Evolutionary conservation across 305 asterid species (phyloP).

Genomic region (Vinca major): DNA sequence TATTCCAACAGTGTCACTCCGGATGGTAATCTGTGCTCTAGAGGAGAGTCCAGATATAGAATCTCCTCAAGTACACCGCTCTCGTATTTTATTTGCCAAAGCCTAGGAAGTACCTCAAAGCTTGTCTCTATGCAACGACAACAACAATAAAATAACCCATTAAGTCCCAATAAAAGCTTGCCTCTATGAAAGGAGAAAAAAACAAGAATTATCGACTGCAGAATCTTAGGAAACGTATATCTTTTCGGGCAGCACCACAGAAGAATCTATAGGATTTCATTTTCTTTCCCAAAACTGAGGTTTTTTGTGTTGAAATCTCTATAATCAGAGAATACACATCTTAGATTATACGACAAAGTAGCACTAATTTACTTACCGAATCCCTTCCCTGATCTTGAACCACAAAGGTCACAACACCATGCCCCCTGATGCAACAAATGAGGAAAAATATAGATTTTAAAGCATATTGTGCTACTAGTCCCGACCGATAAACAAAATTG

Average conservation of each 20-base stretch:
- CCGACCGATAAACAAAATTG: not conserved
- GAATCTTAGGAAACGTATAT: not conserved
- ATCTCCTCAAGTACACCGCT: slow-evolving; percentile 49
- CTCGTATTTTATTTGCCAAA: slow-evolving; percentile 40
- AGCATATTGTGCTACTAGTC: not conserved
- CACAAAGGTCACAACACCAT: slow-evolving; percentile 51
- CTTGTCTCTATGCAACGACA: slow-evolving; percentile 36
- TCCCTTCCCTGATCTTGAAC: slow-evolving; percentile 46
- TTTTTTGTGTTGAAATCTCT: not conserved
- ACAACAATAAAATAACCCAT: too few relatives aligned
- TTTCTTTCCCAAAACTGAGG: not conserved
- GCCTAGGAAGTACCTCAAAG: slow-evolving; percentile 42
- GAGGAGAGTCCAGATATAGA: slow-evolving; percentile 41
- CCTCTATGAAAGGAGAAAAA: slow-evolving; percentile 32
- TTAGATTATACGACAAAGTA: not conserved
- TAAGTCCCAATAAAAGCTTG: slow-evolving; percentile 14
- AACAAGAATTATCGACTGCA: not conserved
- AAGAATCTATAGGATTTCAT: not conserved
- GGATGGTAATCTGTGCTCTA: slow-evolving; percentile 21
- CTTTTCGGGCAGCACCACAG: not conserved
- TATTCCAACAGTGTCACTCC: slow-evolving; percentile 41
- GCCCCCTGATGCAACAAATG: slow-evolving; percentile 32
- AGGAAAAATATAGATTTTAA: not conserved
- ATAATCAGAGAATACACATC: not conserved
- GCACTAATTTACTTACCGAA: slow-evolving; percentile 37